Percentiles rank a stretch among this genome's conserved stretches.
phyloP scores from a whole-genome alignment of 2,329 filamentous ascomycete species.

The Tolypocladium capitatum region DNA sequence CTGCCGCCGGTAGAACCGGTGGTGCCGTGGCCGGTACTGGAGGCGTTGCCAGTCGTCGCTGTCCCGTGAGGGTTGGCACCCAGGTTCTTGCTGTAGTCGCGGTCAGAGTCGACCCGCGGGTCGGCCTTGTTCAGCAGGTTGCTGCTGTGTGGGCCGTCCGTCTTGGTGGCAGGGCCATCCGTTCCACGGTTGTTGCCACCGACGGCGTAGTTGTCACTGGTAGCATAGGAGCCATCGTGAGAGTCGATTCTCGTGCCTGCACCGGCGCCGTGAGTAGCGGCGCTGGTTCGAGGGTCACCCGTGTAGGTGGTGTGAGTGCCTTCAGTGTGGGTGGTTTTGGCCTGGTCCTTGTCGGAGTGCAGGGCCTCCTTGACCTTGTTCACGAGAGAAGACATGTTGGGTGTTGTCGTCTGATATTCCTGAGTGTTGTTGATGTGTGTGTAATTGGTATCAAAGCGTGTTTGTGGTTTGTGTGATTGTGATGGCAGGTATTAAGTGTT shows the following conservation, averaged over 20 bases:
- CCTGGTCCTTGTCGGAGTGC: slow-evolving; percentile 25
- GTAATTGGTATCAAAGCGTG: neutral
- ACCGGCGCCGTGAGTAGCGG: slow-evolving; percentile 22
- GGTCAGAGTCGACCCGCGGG: slow-evolving; percentile 40
- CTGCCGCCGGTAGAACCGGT: slow-evolving; percentile 5
- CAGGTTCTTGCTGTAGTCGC: slow-evolving; percentile 24
- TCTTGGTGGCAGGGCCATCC: slow-evolving; percentile 13
- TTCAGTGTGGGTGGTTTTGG: slow-evolving; percentile 7
- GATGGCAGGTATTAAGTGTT: too few species aligned
- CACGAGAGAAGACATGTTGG: slow-evolving; percentile 42
- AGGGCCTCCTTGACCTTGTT: slow-evolving; percentile 48
- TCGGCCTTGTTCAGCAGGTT: slow-evolving; percentile 37
- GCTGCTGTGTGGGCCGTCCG: slow-evolving; percentile 32
- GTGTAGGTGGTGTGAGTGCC: slow-evolving; percentile 23
- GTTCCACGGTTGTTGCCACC: slow-evolving; percentile 3
- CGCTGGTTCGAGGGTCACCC: slow-evolving; percentile 36
- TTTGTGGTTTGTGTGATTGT: neutral
- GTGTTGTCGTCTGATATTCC: neutral
- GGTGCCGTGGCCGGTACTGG: slow-evolving; percentile 5
- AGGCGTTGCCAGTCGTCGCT: slow-evolving; percentile 3
- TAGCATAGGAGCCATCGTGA: slow-evolving; percentile 17
- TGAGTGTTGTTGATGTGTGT: slow-evolving; percentile 1
- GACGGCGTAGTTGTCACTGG: slow-evolving; percentile 28
- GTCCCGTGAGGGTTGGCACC: slow-evolving; percentile 18
- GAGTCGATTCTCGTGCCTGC: slow-evolving; percentile 9